Base-by-base conservation (phyloP, 352 stramenopile species). In the Globisporangium abappressorium region DNA sequence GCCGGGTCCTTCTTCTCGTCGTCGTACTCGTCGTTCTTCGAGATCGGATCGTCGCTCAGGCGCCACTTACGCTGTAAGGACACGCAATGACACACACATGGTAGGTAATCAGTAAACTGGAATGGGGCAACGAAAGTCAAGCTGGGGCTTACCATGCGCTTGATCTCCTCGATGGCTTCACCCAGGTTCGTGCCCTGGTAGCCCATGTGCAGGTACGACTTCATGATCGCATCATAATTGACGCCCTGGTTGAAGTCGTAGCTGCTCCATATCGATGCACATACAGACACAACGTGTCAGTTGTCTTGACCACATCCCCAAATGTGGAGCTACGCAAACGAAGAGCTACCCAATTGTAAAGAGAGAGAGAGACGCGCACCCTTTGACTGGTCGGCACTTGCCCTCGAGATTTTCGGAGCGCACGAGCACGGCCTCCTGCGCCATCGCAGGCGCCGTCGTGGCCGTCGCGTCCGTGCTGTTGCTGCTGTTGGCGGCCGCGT, bases 101-200 rank as follows among this genome's bases (percentile, higher is more conserved):
- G 55, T 46, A 8, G 14, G 70, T n/a, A 20, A 30, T 36, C n/a
- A 56, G 0, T 30, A 26, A 57, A 20, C 8, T 18, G 22, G 49
- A 33, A 33, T 18, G 24, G 24, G 24, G 24, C 24, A 26, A 26
- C 24, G 24, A 26, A 26, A 26, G 24, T 26, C 24, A 26, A 26
- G 24, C 5, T 22, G 38, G 15, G 3, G 38, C 30, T 55, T 74
- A 94, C 81, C 98, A 99, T 99, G 64, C 95, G 84, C 71, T 98
- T 97, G 66, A 99, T 97, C 82, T 99, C 97, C 61, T 99, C 84
- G 49, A 99, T 95, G 11, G 98, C 98, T 41, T 96, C 78, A 57
- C 90, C 97, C 58, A 99, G 71, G 70, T 99, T 99, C 22, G 97
- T 99, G 53, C 96, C 97, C 81, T 99, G 94, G 76, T 98, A 98